These are phyloP conservation scores for Pelargonium myrrhifolium DNA, from an alignment of 441 rosid species.

Conservation along the genomic window DNA sequence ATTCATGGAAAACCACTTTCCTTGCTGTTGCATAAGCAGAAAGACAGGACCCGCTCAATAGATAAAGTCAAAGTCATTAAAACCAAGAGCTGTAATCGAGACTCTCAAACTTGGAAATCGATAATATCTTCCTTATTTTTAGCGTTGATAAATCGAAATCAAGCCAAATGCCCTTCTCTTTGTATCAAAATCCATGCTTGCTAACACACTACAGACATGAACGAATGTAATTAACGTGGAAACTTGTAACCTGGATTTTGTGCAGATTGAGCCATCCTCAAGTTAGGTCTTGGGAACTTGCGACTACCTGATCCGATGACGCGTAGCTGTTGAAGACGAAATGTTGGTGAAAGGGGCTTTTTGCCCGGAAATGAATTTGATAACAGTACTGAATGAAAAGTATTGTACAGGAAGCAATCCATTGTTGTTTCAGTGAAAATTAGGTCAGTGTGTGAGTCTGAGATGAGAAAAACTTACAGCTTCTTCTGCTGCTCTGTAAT, in stretches of 20 bases:
- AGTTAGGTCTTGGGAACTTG: constrained; percentile 12
- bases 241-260: constrained; percentile 27
- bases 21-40: too few relatives aligned
- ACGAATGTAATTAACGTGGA: not conserved
- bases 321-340: constrained; percentile 16
- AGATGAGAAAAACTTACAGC: too few relatives aligned
- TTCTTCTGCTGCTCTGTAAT: too few relatives aligned
- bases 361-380: constrained; percentile 22
- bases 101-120: not conserved
- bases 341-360: constrained; percentile 20
- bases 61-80: too few relatives aligned
- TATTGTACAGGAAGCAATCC: constrained; percentile 22
- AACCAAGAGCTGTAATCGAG: too few relatives aligned
- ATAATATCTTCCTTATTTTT: too few relatives aligned
- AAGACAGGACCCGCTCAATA: too few relatives aligned
- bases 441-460: too few relatives aligned
- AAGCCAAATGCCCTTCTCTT: not conserved
- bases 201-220: not conserved
- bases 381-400: constrained; percentile 17
- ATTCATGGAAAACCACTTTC: too few relatives aligned
- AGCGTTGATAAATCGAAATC: too few relatives aligned
- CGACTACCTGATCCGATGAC: constrained; percentile 18
- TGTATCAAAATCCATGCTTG: not conserved
- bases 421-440: constrained; percentile 11
- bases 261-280: constrained; percentile 32